Conservation (phyloP, 2,329 filamentous ascomycete species). For the Dothistroma pini region DNA sequence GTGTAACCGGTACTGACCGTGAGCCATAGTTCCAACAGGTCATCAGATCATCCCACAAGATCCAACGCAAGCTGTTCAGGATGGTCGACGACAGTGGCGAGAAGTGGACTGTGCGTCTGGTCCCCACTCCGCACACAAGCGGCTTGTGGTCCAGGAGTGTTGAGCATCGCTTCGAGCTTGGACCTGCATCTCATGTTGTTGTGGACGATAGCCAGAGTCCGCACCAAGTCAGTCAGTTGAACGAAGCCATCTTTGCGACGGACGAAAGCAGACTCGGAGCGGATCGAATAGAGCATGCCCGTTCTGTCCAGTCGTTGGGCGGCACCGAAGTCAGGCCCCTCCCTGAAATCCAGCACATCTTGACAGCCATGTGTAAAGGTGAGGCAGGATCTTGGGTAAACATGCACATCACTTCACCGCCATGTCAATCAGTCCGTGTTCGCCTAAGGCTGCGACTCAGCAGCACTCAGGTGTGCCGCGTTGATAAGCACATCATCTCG, state of each 20-base stretch:
- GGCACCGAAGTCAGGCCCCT: neutral
- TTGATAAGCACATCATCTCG: neutral
- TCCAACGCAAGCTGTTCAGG: neutral
- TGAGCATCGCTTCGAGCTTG: neutral
- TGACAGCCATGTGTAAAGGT: neutral
- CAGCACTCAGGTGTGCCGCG: neutral
- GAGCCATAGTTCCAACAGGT: neutral
- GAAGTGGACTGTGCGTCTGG: neutral
- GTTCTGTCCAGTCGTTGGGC: neutral
- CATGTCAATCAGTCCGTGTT: neutral
- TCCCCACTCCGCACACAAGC: neutral
- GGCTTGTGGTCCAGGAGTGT: neutral
- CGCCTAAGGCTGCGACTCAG: neutral
- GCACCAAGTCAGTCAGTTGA: neutral
- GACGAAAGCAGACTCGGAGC: neutral
- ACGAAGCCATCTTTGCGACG: neutral
- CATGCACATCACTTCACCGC: constrained; percentile 4
- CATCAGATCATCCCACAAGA: neutral
- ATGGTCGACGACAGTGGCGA: neutral
- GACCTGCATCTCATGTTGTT: neutral
- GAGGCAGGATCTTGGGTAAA: neutral
- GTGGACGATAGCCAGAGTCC: neutral
- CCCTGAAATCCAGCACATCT: neutral
- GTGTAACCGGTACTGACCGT: neutral
- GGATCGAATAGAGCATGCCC: neutral